phyloP scores from a whole-genome alignment of 2,329 filamentous ascomycete genomes.

The Diaporthe sp. region DNA sequence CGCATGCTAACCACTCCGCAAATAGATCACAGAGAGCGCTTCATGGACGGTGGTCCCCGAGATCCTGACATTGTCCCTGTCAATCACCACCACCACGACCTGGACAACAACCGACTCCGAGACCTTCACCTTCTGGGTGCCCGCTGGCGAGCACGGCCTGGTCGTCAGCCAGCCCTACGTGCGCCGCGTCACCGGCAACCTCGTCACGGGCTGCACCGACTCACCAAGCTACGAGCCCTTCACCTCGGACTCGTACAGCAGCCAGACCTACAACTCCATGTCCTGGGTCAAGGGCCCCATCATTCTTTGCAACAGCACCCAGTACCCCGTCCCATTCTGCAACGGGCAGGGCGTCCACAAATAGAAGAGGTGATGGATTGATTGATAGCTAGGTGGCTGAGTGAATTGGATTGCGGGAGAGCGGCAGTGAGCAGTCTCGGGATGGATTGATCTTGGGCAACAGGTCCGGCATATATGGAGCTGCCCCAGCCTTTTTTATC shows the following conservation, averaged over 20 bases:
- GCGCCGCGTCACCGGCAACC: constrained; percentile 46
- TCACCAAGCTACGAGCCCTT: constrained; percentile 41
- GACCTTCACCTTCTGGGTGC: constrained; percentile 45
- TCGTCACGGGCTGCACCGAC: constrained; percentile 49
- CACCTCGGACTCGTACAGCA: constrained; percentile 47
- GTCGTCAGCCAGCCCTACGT: constrained; percentile 51
- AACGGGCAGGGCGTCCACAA: constrained; percentile 44
- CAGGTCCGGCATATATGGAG: neutral
- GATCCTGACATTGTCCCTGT: constrained; percentile 40
- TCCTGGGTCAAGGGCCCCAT: constrained; percentile 53
- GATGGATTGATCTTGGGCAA: neutral
- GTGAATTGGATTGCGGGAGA: neutral
- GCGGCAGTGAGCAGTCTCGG: too few species aligned
- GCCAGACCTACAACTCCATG: constrained; percentile 45
- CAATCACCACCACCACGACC: constrained; percentile 38
- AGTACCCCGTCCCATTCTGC: constrained; percentile 50
- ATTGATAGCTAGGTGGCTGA: neutral
- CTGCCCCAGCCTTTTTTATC: neutral
- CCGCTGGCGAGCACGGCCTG: constrained; percentile 49
- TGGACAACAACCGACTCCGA: constrained; percentile 48
- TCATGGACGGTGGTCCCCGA: neutral
- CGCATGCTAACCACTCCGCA: neutral
- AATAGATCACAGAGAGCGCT: neutral
- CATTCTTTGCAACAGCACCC: constrained; percentile 48
- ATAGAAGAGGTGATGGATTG: neutral